Percentiles rank a stretch among this genome's conserved stretches.
phyloP scores from a whole-genome alignment of 306 rosid species.

The Purshia tridentata region DNA sequence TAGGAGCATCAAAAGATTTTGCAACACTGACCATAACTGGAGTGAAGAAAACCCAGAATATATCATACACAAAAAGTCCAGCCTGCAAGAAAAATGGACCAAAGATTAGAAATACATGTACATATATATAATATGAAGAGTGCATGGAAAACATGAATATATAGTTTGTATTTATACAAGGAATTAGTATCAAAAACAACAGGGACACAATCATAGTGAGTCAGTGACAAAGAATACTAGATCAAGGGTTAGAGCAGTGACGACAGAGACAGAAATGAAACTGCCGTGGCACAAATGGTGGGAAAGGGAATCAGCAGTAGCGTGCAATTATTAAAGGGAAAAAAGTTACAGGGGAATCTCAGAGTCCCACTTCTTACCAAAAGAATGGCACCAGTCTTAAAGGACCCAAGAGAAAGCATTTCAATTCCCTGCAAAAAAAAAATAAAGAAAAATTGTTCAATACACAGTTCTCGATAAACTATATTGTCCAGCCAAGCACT shows the following conservation, averaged over 20 bases:
- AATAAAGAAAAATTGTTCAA: conserved; percentile 14
- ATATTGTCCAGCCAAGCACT: background rate
- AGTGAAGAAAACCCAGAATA: conserved; percentile 99
- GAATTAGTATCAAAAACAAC: background rate
- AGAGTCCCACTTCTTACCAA: conserved; percentile 57
- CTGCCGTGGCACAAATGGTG: background rate
- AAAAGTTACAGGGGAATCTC: conserved; percentile 1
- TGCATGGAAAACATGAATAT: background rate
- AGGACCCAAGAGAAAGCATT: conserved; percentile 99
- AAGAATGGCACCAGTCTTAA: conserved; percentile 96
- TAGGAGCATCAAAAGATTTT: conserved; percentile 98
- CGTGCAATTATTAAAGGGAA: background rate
- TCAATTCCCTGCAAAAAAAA: conserved; percentile 79
- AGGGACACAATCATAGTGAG: background rate
- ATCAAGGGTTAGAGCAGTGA: background rate
- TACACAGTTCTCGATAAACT: background rate
- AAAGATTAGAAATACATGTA: background rate
- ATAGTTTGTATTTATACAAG: background rate
- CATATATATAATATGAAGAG: background rate
- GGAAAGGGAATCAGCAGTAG: background rate
- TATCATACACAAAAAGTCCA: conserved; percentile 93
- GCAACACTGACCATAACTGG: conserved; percentile 99
- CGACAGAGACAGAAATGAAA: background rate
- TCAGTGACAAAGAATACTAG: background rate
- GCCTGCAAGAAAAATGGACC: conserved; percentile 48